Conservation (phyloP, 257 asterid genomes). For the Gardenia jasminoides region DNA sequence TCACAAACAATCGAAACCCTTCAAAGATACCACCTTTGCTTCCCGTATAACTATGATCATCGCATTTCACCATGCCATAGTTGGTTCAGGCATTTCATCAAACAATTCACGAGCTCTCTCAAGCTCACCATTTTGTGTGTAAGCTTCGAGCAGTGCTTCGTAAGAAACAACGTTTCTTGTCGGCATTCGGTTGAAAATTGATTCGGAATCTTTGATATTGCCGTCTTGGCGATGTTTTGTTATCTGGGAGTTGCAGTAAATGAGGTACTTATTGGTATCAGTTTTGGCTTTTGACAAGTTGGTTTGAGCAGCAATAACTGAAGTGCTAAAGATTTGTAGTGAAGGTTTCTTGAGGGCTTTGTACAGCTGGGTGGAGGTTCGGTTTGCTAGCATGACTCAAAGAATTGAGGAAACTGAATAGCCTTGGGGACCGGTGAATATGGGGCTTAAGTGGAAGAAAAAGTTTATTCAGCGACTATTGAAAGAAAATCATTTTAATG, state of each 20-base stretch:
- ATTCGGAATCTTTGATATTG: slow-evolving; percentile 56
- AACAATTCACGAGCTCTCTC: slow-evolving; percentile 54
- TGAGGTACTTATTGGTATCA: slow-evolving; percentile 36
- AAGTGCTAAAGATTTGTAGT: slow-evolving; percentile 10
- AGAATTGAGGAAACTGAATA: not conserved
- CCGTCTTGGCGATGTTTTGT: slow-evolving; percentile 67
- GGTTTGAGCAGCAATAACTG: slow-evolving; percentile 26
- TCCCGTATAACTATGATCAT: slow-evolving; percentile 70
- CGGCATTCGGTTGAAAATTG: slow-evolving; percentile 56
- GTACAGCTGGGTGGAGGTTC: not conserved
- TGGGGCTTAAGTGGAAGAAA: no score
- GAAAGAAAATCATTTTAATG: no score
- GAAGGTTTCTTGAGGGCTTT: not conserved
- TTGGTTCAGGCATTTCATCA: no score
- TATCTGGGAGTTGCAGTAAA: slow-evolving; percentile 65
- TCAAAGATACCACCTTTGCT: slow-evolving; percentile 38
- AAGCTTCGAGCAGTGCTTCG: slow-evolving; percentile 76
- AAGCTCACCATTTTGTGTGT: slow-evolving; percentile 45
- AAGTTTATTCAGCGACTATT: no score
- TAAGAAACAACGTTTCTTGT: slow-evolving; percentile 53
- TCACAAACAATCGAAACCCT: slow-evolving; percentile 46
- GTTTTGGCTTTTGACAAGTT: slow-evolving; percentile 10
- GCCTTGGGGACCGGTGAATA: not conserved
- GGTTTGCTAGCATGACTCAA: not conserved
- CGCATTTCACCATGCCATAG: slow-evolving; percentile 72